These are phyloP conservation scores for Acanthamoeba divionensis DNA, from an alignment of 208 protist genomes.

Conservation along the genomic window DNA sequence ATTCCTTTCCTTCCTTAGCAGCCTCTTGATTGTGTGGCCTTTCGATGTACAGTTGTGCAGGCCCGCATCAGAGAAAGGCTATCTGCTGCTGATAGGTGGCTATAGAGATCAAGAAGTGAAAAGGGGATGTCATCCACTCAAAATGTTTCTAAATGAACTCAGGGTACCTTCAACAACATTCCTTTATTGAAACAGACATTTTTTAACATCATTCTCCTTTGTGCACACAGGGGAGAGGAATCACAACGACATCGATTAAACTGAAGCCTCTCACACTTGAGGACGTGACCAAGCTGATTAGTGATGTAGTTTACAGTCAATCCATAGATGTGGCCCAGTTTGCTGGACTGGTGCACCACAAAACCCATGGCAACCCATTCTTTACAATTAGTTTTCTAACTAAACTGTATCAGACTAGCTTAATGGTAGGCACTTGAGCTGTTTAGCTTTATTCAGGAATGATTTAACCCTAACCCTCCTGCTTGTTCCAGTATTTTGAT, in stretches of 20 bases:
- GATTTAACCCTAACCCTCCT: background rate
- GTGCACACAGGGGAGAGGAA: too few species aligned
- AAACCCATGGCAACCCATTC: conserved; percentile 44
- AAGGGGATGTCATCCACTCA: background rate
- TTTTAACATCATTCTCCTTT: too few species aligned
- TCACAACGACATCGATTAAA: too few species aligned
- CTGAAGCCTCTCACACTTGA: background rate
- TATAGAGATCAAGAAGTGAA: conserved; percentile 30
- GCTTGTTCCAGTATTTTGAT: background rate
- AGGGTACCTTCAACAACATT: too few species aligned
- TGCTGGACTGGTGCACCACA: background rate
- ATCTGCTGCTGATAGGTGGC: conserved; percentile 20
- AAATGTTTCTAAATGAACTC: conserved; percentile 23
- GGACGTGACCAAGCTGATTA: conserved; percentile 7
- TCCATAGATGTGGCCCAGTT: background rate
- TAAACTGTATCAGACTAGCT: conserved; percentile 5
- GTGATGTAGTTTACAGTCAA: background rate
- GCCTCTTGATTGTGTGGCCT: background rate
- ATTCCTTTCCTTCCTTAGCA: background rate
- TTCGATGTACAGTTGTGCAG: conserved; percentile 10
- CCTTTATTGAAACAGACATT: too few species aligned
- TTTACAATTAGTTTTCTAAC: conserved; percentile 51
- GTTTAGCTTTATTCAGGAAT: background rate
- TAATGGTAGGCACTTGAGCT: background rate
- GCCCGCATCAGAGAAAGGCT: background rate